Percentiles rank a stretch among this genome's conserved stretches.
phyloP scores from a whole-genome alignment of 2,329 filamentous ascomycete genomes.

The Nectriaceae sp. region DNA sequence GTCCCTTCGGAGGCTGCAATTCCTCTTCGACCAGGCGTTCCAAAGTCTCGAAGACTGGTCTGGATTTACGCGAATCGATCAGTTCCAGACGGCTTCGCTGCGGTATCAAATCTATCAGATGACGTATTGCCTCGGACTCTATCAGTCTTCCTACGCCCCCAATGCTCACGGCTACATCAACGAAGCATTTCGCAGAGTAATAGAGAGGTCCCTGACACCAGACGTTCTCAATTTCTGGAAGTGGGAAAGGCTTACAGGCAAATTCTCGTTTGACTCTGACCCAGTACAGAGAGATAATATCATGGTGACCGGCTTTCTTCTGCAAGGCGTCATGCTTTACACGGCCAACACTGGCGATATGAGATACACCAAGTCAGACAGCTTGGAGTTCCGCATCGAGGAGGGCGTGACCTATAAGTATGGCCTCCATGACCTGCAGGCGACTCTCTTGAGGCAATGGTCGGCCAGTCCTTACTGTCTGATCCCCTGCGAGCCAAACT shows the following conservation, averaged over 20 bases:
- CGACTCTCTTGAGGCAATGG: slow-evolving; percentile 1
- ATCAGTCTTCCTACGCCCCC: background rate
- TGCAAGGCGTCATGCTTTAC: slow-evolving; percentile 1
- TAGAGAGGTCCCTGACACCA: no score
- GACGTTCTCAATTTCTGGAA: no score
- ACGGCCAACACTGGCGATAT: background rate
- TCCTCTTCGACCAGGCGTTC: slow-evolving; percentile 27
- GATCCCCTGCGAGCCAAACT: no score
- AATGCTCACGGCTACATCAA: no score
- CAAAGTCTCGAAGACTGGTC: slow-evolving; percentile 26
- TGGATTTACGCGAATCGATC: slow-evolving; percentile 1
- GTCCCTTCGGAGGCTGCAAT: slow-evolving; percentile 30
- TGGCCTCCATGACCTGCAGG: background rate
- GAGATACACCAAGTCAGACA: background rate
- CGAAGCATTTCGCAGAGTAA: no score
- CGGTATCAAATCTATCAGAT: slow-evolving; percentile 4
- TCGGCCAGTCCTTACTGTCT: background rate
- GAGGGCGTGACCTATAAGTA: slow-evolving; percentile 1
- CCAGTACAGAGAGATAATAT: slow-evolving; percentile 3
- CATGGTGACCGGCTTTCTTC: slow-evolving; percentile 2
- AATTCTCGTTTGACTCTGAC: slow-evolving; percentile 1
- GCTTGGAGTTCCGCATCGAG: slow-evolving; percentile 1
- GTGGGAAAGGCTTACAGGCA: background rate
- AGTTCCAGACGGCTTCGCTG: slow-evolving; percentile 1
- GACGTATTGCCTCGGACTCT: slow-evolving; percentile 1